phyloP scores from a whole-genome alignment of 208 protist genomes.

The Crithidia acanthocephali region DNA sequence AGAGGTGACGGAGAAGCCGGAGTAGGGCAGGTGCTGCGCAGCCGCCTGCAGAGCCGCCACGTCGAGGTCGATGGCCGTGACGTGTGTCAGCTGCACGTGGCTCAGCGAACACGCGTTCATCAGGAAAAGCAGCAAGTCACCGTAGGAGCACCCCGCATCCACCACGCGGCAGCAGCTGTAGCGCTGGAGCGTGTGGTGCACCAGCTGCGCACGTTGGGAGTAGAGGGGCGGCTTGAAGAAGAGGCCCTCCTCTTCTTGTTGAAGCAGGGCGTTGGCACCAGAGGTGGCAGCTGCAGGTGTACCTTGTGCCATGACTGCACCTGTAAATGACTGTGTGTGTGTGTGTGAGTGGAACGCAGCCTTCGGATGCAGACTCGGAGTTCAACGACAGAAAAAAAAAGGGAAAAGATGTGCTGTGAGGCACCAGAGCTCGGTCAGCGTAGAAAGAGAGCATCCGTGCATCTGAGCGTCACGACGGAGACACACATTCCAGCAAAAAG shows the following conservation, averaged over 20 bases:
- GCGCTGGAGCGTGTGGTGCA: conserved; percentile 20
- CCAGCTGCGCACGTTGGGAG: conserved; percentile 48
- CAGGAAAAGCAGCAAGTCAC: conserved; percentile 42
- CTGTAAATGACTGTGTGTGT: background rate
- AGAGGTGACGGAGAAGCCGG: conserved; percentile 6
- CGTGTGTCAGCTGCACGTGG: conserved; percentile 30
- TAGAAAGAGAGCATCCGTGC: too few species aligned
- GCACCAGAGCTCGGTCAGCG: too few species aligned
- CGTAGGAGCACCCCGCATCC: conserved; percentile 56
- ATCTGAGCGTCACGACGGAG: too few species aligned
- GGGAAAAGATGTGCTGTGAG: too few species aligned
- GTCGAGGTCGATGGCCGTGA: conserved; percentile 47
- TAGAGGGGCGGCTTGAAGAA: conserved; percentile 51
- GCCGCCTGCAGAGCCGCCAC: conserved; percentile 22
- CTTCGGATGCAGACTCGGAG: too few species aligned
- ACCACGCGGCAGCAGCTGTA: conserved; percentile 42
- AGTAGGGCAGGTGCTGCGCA: conserved; percentile 5
- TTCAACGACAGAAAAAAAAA: too few species aligned
- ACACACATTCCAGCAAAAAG: too few species aligned
- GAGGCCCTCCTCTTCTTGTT: conserved; percentile 16
- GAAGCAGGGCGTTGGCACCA: too few species aligned
- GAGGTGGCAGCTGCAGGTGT: too few species aligned
- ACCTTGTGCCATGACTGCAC: background rate
- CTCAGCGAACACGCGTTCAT: conserved; percentile 16
- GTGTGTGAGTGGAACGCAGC: too few species aligned